phyloP scores from a whole-genome alignment of 2,329 filamentous ascomycete genomes.

The Trichothecium sympodiale region DNA sequence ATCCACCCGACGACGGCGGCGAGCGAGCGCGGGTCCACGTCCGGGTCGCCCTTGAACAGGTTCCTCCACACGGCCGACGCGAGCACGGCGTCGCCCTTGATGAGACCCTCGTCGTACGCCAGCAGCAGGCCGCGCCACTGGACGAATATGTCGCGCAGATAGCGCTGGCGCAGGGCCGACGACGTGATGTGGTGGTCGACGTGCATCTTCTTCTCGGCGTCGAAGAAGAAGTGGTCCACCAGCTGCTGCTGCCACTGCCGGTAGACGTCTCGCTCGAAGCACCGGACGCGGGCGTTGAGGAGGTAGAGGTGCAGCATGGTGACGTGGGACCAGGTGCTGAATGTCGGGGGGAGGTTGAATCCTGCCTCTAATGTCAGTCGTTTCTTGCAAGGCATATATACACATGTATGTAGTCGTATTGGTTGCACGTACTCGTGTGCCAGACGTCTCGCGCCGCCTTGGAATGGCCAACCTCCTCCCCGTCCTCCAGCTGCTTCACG shows the following conservation, averaged over 20 bases:
- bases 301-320: constrained; percentile 96
- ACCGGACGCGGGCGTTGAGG: constrained; percentile 70
- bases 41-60: constrained; percentile 62
- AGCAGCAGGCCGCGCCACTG: constrained; percentile 84
- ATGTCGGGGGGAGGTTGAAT: constrained; percentile 71
- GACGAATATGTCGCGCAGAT: constrained; percentile 79
- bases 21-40: constrained; percentile 37
- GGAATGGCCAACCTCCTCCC: constrained; percentile 63
- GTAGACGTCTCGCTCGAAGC: constrained; percentile 58
- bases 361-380: constrained; percentile 40
- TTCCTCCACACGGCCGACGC: constrained; percentile 88
- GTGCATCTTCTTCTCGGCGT: constrained; percentile 75
- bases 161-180: constrained; percentile 47
- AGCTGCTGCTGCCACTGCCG: constrained; percentile 80
- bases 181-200: constrained; percentile 61
- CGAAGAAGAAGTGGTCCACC: constrained; percentile 90
- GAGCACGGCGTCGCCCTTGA: constrained; percentile 65
- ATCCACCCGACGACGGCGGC: constrained; percentile 48
- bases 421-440: constrained; percentile 70
- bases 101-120: constrained; percentile 73
- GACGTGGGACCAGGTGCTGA: constrained; percentile 91
- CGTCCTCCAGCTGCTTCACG: constrained; percentile 61
- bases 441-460: constrained; percentile 35
- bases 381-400: too few species aligned
- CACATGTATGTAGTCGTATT: too few species aligned